Base-by-base conservation (phyloP, 192 early-diverging fungal species). In the Gigaspora rosea region DNA sequence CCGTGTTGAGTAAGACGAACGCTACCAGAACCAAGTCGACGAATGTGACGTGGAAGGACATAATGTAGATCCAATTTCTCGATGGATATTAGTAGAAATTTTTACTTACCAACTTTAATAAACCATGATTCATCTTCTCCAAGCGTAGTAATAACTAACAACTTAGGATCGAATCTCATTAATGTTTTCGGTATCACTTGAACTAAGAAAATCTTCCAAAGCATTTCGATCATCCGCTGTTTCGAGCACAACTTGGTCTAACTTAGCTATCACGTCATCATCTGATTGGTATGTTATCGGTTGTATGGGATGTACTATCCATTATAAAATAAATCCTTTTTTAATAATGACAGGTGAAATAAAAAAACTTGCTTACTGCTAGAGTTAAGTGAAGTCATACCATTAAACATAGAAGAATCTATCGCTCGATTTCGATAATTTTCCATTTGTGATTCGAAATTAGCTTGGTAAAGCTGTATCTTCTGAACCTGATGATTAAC, bases 371-470 rank as follows among this genome's bases (percentile, higher is more conserved):
- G 3, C 13, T 13, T 18, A 54, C 12, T 20, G 11, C 7, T 35
- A 11, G 27, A 66, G 12, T 27, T n/a, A n/a, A n/a, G n/a, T n/a
- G n/a, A 8, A 63, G 5, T 20, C 73, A 9, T 36, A 63, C 73
- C 73, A 63, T 59, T 47, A 63, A 22, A 63, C 32, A 20, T 22
- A 16, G 2, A 12, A 63, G 15, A 16, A 50, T 47, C 46, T 57
- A 27, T 41, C 20, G 52, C 18, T 56, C 59, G n/a, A 27, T 62
- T 76, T 41, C 49, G 27, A 64, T 76, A 76, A 50, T 56, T 66
- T 54, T 76, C 63, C 75, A 76, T 76, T 47, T 76, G 75, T 18
- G 50, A 22, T 22, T 76, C 75, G 41, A 76, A 76, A 66, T 76
- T 59, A 32, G 72, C 36, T 50, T 74, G 72, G 49, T 74, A 74